phyloP scores from a whole-genome alignment of 2,329 filamentous ascomycete species.

The Pseudogymnoascus sp. region DNA sequence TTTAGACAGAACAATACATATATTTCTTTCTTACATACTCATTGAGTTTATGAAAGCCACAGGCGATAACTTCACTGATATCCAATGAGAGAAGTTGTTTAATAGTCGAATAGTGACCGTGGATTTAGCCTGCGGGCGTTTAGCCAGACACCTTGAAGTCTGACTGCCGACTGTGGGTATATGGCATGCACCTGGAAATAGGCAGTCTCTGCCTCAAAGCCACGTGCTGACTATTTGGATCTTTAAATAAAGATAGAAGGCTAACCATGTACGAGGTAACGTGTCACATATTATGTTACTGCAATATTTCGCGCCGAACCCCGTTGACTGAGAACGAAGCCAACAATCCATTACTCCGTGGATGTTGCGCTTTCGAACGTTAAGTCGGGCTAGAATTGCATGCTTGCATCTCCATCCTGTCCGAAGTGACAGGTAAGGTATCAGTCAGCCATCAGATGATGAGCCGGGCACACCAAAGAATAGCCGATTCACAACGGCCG shows the following conservation, averaged over 20 bases:
- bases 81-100: not conserved
- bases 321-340: not conserved
- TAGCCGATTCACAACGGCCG: not conserved
- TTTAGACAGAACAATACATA: no score
- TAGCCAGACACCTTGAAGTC: not conserved
- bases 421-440: not conserved
- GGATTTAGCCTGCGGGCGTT: not conserved
- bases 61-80: not conserved
- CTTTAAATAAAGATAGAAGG: not conserved
- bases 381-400: not conserved
- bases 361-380: no score
- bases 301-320: not conserved
- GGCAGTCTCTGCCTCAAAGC: not conserved
- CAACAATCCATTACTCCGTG: not conserved
- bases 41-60: not conserved
- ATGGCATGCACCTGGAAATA: not conserved
- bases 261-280: not conserved
- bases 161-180: not conserved
- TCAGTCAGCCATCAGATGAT: not conserved
- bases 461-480: not conserved
- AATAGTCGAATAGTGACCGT: not conserved
- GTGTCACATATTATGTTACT: not conserved
- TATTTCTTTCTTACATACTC: not conserved
- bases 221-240: not conserved
- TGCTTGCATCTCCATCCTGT: not conserved